These are phyloP conservation scores for Kwoniella europaea DNA, from an alignment of 768 basidiomycete species.

Conservation along the genomic window DNA sequence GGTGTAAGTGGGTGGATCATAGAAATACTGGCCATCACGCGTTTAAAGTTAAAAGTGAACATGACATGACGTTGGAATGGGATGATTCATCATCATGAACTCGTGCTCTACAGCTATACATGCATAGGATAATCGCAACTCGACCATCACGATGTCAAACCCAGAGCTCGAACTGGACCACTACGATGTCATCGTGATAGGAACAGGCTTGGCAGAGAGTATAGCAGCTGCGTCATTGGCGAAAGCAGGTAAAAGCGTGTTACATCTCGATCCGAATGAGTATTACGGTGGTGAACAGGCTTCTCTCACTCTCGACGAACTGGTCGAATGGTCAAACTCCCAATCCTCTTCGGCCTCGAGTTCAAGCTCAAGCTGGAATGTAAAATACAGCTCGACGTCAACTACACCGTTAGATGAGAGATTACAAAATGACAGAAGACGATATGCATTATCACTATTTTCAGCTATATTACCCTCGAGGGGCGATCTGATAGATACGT, in stretches of 20 bases:
- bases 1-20: neutral
- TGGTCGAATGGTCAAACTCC: constrained; percentile 70
- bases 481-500: constrained; percentile 76
- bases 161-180: constrained; percentile 51
- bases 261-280: constrained; percentile 80
- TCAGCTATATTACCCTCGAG: constrained; percentile 79
- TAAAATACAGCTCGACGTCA: constrained; percentile 25
- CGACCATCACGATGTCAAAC: constrained; percentile 8
- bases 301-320: constrained; percentile 78
- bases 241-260: constrained; percentile 83
- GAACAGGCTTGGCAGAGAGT: constrained; percentile 72
- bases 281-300: constrained; percentile 88
- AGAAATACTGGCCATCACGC: neutral
- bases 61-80: neutral
- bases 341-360: constrained; percentile 33
- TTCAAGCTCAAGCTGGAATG: constrained; percentile 17
- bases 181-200: constrained; percentile 61
- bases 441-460: constrained; percentile 83
- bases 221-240: constrained; percentile 91
- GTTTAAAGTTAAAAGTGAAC: neutral
- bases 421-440: constrained; percentile 63
- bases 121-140: neutral
- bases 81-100: neutral
- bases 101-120: neutral
- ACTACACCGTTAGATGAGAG: constrained; percentile 33